phyloP scores from a whole-genome alignment of 2,329 filamentous ascomycete species.

The Botryotinia calthae region DNA sequence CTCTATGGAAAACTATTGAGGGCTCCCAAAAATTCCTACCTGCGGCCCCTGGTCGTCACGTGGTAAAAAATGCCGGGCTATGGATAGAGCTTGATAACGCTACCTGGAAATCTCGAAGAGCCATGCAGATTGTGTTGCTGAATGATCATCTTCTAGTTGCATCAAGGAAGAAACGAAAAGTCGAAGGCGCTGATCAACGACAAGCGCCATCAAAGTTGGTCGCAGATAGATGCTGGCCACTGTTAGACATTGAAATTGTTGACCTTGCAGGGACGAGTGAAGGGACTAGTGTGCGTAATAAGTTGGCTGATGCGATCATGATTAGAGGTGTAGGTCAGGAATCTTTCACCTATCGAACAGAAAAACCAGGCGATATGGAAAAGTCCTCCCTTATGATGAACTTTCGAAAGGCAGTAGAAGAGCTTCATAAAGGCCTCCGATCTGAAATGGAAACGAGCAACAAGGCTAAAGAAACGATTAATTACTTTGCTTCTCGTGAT shows the following conservation, averaged over 20 bases:
- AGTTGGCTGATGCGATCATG: conserved; percentile 83
- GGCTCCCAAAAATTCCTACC: conserved; percentile 96
- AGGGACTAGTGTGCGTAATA: conserved; percentile 55
- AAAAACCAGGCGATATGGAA: conserved; percentile 73
- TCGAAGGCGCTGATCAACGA: conserved; percentile 60
- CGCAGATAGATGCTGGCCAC: conserved; percentile 89
- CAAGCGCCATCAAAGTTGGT: conserved; percentile 69
- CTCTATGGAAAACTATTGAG: conserved; percentile 95
- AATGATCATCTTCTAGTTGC: conserved; percentile 94
- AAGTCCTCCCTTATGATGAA: conserved; percentile 82
- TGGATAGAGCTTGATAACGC: conserved; percentile 98
- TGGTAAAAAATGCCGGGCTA: conserved; percentile 84
- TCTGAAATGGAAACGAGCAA: conserved; percentile 86
- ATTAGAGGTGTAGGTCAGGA: conserved; percentile 81
- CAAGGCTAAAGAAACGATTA: conserved; percentile 79
- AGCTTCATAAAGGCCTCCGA: conserved; percentile 79
- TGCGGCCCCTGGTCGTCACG: conserved; percentile 84
- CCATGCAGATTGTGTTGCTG: conserved; percentile 86
- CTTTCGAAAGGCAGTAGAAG: conserved; percentile 89
- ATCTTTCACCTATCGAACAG: conserved; percentile 91
- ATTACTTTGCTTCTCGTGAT: conserved; percentile 79
- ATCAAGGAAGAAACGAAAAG: conserved; percentile 86
- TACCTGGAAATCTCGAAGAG: conserved; percentile 88
- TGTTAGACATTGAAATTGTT: conserved; percentile 89
- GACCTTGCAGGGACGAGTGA: conserved; percentile 73